Conservation (phyloP, 768 basidiomycete genomes). For the Amanita pallidorosea region DNA sequence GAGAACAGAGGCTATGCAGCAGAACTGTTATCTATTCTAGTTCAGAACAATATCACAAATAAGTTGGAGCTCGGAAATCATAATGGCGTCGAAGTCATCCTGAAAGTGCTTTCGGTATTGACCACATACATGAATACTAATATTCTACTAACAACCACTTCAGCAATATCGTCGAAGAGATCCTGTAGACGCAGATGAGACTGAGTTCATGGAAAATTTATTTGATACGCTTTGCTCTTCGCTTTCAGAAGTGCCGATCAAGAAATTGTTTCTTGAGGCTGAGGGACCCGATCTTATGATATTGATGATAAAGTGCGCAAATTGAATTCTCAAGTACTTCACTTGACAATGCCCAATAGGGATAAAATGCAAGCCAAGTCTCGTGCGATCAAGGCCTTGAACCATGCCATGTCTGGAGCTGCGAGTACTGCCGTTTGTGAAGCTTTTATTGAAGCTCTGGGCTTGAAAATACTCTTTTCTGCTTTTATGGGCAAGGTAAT, state of each 20-base stretch:
- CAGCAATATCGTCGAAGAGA: constrained; percentile 85
- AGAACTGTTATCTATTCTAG: constrained; percentile 83
- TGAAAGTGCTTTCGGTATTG: constrained; percentile 76
- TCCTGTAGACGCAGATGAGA: constrained; percentile 80
- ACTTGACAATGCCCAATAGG: constrained; percentile 25
- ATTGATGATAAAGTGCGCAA: constrained; percentile 86
- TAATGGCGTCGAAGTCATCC: constrained; percentile 67
- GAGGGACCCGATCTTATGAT: constrained; percentile 97
- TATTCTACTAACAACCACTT: constrained; percentile 3
- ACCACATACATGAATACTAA: background rate
- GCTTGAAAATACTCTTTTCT: constrained; percentile 84
- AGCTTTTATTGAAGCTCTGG: constrained; percentile 78
- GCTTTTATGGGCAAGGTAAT: constrained; percentile 89
- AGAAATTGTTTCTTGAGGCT: constrained; percentile 71
- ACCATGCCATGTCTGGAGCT: constrained; percentile 80
- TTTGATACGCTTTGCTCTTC: constrained; percentile 88
- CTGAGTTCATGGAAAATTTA: constrained; percentile 96
- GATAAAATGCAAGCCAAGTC: constrained; percentile 76
- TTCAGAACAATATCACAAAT: constrained; percentile 66
- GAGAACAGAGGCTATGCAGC: constrained; percentile 92
- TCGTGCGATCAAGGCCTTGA: constrained; percentile 81
- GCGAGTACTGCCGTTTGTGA: constrained; percentile 63
- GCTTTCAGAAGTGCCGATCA: constrained; percentile 68
- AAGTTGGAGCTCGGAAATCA: constrained; percentile 56
- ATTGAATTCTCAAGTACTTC: background rate